Percentiles rank a stretch among this genome's conserved stretches.
Conservation (phyloP, 805 yeast genomes). For the Candida germanica region DNA sequence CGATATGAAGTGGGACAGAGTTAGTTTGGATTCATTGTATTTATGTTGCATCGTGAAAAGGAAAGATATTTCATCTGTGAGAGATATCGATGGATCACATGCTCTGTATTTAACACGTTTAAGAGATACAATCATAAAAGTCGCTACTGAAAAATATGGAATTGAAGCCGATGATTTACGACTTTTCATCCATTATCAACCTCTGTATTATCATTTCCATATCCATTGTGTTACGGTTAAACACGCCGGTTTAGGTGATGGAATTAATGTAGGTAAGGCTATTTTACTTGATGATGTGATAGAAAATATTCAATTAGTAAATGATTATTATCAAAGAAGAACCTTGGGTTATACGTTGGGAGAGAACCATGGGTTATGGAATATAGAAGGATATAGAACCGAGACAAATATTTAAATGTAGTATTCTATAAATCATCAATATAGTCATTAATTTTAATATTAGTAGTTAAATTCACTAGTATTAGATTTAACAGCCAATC, state of each 20-base stretch:
- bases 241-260: conserved; percentile 65
- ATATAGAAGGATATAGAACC: conserved; percentile 21
- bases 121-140: conserved; percentile 40
- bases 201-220: conserved; percentile 94
- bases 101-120: conserved; percentile 54
- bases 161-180: conserved; percentile 59
- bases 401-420: conserved; percentile 1
- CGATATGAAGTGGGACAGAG: conserved; percentile 95
- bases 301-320: conserved; percentile 57
- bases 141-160: conserved; percentile 39
- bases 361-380: conserved; percentile 78
- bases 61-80: conserved; percentile 62
- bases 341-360: conserved; percentile 68
- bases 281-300: conserved; percentile 77
- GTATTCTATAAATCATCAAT: too few relatives aligned
- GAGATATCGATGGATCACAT: conserved; percentile 68
- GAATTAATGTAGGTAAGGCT: conserved; percentile 78
- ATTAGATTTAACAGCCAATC: conserved; percentile 58
- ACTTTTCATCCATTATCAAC: conserved; percentile 88
- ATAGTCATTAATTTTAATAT: too few relatives aligned
- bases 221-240: conserved; percentile 78
- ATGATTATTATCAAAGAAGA: conserved; percentile 56
- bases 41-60: conserved; percentile 73
- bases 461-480: conserved; percentile 72
- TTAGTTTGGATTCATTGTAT: conserved; percentile 65